These are phyloP conservation scores for Vitis riparia DNA, from an alignment of 164 flowering plant genomes.

Conservation along the genomic window DNA sequence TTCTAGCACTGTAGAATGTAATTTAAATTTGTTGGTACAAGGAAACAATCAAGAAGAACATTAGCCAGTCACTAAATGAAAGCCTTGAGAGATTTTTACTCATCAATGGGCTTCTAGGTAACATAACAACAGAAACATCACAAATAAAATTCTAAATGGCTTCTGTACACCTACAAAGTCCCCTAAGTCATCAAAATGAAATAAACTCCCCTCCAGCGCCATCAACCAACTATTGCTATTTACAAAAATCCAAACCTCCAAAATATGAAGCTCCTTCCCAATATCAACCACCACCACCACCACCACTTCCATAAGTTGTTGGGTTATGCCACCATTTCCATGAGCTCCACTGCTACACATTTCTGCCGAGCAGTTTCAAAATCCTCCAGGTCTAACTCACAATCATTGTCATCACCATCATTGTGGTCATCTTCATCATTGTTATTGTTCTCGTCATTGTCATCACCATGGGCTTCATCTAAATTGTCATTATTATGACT, in stretches of 20 bases:
- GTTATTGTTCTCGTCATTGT: conserved; percentile 1
- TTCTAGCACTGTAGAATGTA: neutral
- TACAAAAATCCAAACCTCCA: conserved; percentile 19
- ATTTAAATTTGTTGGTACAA: conserved; percentile 4
- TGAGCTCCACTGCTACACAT: conserved; percentile 22
- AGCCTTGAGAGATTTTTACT: neutral
- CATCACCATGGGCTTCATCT: conserved; percentile 15
- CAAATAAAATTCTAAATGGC: conserved; percentile 8
- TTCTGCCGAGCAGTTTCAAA: conserved; percentile 17
- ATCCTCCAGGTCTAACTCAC: conserved; percentile 7
- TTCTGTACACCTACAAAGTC: conserved; percentile 26
- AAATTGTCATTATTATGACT: conserved; percentile 8
- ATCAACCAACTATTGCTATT: conserved; percentile 13
- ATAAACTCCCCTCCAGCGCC: conserved; percentile 8
- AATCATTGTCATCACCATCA: conserved; percentile 7
- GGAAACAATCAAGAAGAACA: neutral
- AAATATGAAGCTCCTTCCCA: neutral
- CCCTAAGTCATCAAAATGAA: conserved; percentile 12
- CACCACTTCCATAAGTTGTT: neutral
- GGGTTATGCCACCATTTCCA: conserved; percentile 29
- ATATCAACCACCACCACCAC: neutral
- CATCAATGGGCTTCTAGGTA: neutral
- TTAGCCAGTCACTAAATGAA: neutral
- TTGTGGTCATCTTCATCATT: conserved; percentile 7
- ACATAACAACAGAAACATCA: conserved; percentile 1